phyloP scores from a whole-genome alignment of 768 basidiomycete species.

The Galerina sulciceps region DNA sequence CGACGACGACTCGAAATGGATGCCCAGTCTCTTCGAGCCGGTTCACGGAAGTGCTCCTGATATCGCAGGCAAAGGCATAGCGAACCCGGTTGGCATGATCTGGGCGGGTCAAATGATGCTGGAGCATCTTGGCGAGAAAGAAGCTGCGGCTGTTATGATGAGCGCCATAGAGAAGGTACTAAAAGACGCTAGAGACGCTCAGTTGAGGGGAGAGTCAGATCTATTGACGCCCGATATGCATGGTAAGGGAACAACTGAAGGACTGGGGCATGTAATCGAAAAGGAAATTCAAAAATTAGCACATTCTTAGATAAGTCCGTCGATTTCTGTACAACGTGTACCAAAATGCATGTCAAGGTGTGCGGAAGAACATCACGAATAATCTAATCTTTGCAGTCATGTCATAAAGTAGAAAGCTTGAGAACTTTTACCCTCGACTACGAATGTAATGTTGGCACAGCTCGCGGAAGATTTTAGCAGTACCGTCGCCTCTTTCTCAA shows the following conservation, averaged over 20 bases:
- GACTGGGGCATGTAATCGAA: conserved; percentile 35
- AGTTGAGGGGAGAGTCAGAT: conserved; percentile 26
- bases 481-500: no score
- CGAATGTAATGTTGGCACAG: no score
- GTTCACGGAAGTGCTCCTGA: conserved; percentile 64
- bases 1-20: conserved; percentile 38
- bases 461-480: no score
- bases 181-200: conserved; percentile 29
- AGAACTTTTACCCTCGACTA: no score
- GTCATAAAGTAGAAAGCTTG: not conserved
- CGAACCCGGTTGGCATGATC: conserved; percentile 60
- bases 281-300: conserved; percentile 18
- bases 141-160: conserved; percentile 43
- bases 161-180: conserved; percentile 43
- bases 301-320: not conserved
- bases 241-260: conserved; percentile 40
- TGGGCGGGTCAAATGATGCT: conserved; percentile 63
- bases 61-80: conserved; percentile 56
- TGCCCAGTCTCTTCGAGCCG: conserved; percentile 57
- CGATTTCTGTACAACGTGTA: no score
- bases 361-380: no score
- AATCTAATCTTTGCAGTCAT: not conserved
- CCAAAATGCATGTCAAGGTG: no score
- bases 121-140: conserved; percentile 44
- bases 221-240: conserved; percentile 42